Evolutionary conservation across 345 rosid genomes (phyloP), one percentile per base, ranked within the genome.

Genomic region (Barbarea vulgaris): DNA sequence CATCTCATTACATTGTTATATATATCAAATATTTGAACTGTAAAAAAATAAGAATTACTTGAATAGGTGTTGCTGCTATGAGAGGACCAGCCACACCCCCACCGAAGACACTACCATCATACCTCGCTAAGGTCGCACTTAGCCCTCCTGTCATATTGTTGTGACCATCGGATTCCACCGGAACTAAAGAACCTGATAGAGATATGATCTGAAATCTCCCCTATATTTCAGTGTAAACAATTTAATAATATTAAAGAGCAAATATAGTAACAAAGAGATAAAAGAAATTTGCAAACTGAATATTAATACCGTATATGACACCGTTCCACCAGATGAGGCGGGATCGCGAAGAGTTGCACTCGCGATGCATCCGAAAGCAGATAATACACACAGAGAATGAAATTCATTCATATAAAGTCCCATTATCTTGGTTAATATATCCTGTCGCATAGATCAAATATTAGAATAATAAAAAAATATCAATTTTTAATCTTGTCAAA

Each of bases 41-140:
- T 7, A 51, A 33, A 14, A 50, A 80, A 70, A 39, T 34, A 67
- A 53, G 19, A 7, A 2, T 28, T 8, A 91, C 97, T 95, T 94
- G 98, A 78, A 91, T 89, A 55, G 88, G 90, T 59, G 88, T 84
- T 62, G 93, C 92, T 8, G 98, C 98, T 64, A 91, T 86, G 39
- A 94, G 96, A 83, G 85, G 80, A 61, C 97, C 98, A 27, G 91
- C 96, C n/a, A 91, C 93, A 62, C 85, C 83, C 50, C 98, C 98
- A 72, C 98, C 97, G 34, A 94, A 81, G 51, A 94, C 91, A 31
- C 79, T 88, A 42, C 97, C 97, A 67, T 91, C 91, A 0, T 93
- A 89, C 73, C 86, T 87, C 12, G 97, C 95, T 41, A 94, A 89
- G 64, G 92, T 87, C 60, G 88, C 91, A 76, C 86, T 94, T 50